Conservation (phyloP, 768 basidiomycete genomes). For the Naematelia aurantialba region DNA sequence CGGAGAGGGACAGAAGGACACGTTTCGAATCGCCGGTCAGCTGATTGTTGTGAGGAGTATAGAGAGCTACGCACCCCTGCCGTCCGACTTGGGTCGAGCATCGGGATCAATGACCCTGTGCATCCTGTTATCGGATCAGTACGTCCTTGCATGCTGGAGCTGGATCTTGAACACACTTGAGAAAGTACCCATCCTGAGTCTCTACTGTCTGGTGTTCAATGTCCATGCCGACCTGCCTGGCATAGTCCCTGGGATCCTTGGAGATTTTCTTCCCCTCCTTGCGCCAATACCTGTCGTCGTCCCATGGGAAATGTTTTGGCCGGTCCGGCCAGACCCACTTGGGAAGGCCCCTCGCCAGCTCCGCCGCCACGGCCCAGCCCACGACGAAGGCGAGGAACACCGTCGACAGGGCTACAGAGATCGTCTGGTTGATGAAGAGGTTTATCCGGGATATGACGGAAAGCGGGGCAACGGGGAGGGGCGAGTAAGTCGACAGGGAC, state of each 20-base stretch:
- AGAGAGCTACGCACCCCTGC: slow-evolving; percentile 42
- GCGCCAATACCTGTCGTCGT: slow-evolving; percentile 51
- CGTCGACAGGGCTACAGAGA: slow-evolving; percentile 52
- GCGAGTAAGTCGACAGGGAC: slow-evolving; percentile 47
- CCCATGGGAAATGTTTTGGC: slow-evolving; percentile 51
- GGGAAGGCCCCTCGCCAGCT: slow-evolving; percentile 29
- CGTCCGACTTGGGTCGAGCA: slow-evolving; percentile 39
- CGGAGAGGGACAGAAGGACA: background rate
- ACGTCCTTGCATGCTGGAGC: slow-evolving; percentile 19
- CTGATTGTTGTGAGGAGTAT: no score
- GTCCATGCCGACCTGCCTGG: slow-evolving; percentile 53
- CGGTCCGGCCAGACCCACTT: slow-evolving; percentile 32
- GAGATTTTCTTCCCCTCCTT: slow-evolving; percentile 50
- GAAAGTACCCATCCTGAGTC: slow-evolving; percentile 56
- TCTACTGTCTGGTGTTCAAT: slow-evolving; percentile 54
- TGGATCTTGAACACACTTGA: slow-evolving; percentile 43
- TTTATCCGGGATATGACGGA: slow-evolving; percentile 34
- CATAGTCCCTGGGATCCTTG: slow-evolving; percentile 56
- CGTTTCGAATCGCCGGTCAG: no score
- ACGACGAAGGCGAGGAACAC: slow-evolving; percentile 53
- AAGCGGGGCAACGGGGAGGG: slow-evolving; percentile 38
- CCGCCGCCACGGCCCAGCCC: slow-evolving; percentile 51
- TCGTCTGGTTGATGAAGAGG: slow-evolving; percentile 50
- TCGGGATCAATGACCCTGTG: slow-evolving; percentile 51
- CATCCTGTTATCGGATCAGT: background rate